phyloP scores from a whole-genome alignment of 306 rosid species.

The Hylodesmum podocarpum region DNA sequence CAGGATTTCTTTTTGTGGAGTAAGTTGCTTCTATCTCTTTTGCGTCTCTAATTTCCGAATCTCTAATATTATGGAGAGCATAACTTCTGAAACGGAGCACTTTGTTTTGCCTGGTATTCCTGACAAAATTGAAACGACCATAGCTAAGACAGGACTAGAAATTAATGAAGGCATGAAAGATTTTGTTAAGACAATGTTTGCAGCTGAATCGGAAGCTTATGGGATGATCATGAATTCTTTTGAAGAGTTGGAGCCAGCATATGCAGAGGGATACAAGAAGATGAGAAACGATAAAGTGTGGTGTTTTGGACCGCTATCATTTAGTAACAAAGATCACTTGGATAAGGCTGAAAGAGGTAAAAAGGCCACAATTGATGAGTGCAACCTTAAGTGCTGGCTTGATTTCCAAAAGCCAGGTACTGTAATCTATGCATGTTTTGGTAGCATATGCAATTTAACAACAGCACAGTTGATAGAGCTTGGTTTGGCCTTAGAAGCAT shows the following conservation, averaged over 20 bases:
- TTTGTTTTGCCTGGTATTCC: conserved; percentile 46
- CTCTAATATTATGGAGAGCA: background rate
- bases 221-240: conserved; percentile 51
- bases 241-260: conserved; percentile 58
- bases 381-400: conserved; percentile 47
- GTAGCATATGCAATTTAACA: conserved; percentile 37
- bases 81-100: conserved; percentile 24
- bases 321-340: conserved; percentile 34
- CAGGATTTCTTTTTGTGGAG: conserved; percentile 45
- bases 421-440: conserved; percentile 62
- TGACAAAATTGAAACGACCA: conserved; percentile 41
- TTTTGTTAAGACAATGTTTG: background rate
- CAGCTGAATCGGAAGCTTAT: conserved; percentile 39
- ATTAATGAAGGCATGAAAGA: background rate
- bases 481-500: conserved; percentile 48
- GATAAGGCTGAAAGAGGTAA: conserved; percentile 61
- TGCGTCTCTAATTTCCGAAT: background rate
- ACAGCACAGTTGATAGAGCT: conserved; percentile 36
- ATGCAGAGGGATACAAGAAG: conserved; percentile 41
- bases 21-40: conserved; percentile 29
- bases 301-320: conserved; percentile 55
- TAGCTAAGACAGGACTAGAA: background rate
- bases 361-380: conserved; percentile 31
- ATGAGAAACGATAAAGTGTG: conserved; percentile 41
- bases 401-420: conserved; percentile 27